Conservation (phyloP, 1,284 basidiomycete genomes). For the Papiliotrema nemorosa region DNA sequence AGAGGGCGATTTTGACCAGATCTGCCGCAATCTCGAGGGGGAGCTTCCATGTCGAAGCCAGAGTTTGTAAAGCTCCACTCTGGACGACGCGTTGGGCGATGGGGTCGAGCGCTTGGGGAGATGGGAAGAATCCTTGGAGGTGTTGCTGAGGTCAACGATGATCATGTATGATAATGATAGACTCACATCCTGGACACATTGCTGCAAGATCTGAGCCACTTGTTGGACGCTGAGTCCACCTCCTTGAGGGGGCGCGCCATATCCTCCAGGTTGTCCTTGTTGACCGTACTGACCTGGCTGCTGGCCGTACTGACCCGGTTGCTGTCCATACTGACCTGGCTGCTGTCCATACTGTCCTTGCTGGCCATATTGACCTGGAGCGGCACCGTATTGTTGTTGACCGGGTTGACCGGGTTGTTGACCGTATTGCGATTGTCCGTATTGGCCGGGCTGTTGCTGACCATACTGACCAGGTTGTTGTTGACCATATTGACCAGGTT, state of each 20-base stretch:
- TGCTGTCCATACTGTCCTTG: constrained; percentile 6
- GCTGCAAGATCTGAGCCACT: constrained; percentile 29
- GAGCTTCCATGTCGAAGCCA: constrained; percentile 49
- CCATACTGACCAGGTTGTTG: constrained; percentile 7
- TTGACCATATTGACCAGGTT: not conserved
- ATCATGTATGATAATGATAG: not conserved
- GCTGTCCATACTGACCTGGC: not conserved
- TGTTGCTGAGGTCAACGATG: constrained; percentile 35
- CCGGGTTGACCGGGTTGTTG: constrained; percentile 7
- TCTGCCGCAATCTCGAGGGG: constrained; percentile 51
- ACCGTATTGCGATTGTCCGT: constrained; percentile 10
- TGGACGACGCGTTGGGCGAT: constrained; percentile 48
- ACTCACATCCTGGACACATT: constrained; percentile 49
- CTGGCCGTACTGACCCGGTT: not conserved
- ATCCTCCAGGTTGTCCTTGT: constrained; percentile 13
- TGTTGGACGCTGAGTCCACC: constrained; percentile 28
- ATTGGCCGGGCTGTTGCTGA: constrained; percentile 7
- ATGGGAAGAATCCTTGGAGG: constrained; percentile 50
- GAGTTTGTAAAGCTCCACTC: constrained; percentile 44
- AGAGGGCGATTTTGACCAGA: constrained; percentile 49
- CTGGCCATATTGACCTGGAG: constrained; percentile 8
- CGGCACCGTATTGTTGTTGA: constrained; percentile 7
- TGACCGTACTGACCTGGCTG: constrained; percentile 9
- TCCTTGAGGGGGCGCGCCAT: constrained; percentile 16
- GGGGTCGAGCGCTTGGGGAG: constrained; percentile 41